Evolutionary conservation across 495 filamentous ascomycete species (phyloP).

Genomic region (Aspergillus funiculosus): DNA sequence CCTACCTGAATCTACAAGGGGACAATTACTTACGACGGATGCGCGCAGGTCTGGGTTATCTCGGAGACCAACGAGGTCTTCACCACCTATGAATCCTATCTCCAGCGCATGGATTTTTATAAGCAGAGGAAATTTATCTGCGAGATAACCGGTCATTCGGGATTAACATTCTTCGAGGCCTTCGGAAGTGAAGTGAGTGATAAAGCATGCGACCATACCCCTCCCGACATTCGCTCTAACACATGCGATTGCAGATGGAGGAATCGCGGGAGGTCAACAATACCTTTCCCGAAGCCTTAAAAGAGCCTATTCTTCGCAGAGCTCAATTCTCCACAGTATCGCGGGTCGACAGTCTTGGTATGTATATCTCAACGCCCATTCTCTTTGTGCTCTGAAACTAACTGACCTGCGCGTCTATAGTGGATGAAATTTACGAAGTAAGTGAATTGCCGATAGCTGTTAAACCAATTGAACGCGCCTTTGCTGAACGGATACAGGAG

Average conservation of each 20-base stretch:
- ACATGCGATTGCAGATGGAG: conserved; percentile 51
- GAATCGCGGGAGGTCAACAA: conserved; percentile 85
- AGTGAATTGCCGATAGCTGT: conserved; percentile 12
- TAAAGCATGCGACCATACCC: neutral
- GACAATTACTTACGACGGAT: conserved; percentile 8
- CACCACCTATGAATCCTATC: conserved; percentile 78
- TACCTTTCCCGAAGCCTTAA: conserved; percentile 84
- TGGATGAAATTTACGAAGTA: conserved; percentile 63
- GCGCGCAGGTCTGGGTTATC: conserved; percentile 79
- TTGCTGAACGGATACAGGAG: conserved; percentile 54
- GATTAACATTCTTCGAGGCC: conserved; percentile 89
- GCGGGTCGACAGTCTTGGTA: conserved; percentile 84
- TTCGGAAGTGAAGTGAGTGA: conserved; percentile 81
- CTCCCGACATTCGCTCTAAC: neutral
- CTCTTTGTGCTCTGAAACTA: conserved; percentile 1
- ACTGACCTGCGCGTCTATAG: conserved; percentile 36
- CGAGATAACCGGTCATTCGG: conserved; percentile 89
- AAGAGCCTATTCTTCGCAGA: conserved; percentile 80
- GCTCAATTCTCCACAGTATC: conserved; percentile 90
- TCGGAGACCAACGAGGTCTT: conserved; percentile 87
- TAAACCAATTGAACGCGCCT: neutral
- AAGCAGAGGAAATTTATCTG: conserved; percentile 91
- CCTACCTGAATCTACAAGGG: neutral
- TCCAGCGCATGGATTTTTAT: conserved; percentile 86
- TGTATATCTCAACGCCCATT: conserved; percentile 18